Conservation (phyloP, 257 asterid species). For the Nicotiana knightiana region DNA sequence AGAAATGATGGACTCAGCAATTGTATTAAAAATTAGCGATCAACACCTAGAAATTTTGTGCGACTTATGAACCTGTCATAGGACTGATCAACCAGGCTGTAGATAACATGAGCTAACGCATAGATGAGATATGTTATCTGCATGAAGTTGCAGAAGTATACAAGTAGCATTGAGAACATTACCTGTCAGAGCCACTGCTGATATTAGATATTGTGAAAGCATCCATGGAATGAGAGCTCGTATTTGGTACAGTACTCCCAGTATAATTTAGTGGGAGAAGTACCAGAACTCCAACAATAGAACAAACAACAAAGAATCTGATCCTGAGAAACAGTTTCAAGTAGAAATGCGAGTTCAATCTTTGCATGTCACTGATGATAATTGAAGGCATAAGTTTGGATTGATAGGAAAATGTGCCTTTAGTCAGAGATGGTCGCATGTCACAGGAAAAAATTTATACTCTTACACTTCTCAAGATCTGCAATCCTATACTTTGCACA, state of each 20-base stretch:
- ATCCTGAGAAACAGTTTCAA: constrained; percentile 50
- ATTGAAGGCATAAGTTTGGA: not conserved
- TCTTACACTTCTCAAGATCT: not conserved
- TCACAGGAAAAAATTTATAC: not conserved
- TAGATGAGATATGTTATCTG: not conserved
- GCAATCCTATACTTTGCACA: not conserved
- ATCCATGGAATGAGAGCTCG: constrained; percentile 51
- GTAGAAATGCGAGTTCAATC: constrained; percentile 2
- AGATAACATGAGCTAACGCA: not conserved
- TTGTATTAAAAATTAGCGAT: not conserved
- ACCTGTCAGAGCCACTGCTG: constrained; percentile 70
- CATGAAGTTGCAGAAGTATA: not conserved
- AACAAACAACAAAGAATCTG: constrained; percentile 66
- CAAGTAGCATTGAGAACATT: constrained; percentile 11
- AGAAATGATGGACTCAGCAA: not conserved
- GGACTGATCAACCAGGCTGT: not conserved
- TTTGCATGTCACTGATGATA: not conserved
- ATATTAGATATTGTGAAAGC: constrained; percentile 79
- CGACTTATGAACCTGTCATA: not conserved
- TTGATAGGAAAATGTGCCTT: not conserved
- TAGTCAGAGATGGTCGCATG: not conserved
- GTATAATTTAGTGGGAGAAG: constrained; percentile 75
- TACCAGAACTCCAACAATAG: constrained; percentile 55
- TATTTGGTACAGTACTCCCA: constrained; percentile 32
- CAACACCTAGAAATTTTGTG: not conserved